Conservation (phyloP, 2,329 filamentous ascomycete species). For the Verticillium albo-atrum region DNA sequence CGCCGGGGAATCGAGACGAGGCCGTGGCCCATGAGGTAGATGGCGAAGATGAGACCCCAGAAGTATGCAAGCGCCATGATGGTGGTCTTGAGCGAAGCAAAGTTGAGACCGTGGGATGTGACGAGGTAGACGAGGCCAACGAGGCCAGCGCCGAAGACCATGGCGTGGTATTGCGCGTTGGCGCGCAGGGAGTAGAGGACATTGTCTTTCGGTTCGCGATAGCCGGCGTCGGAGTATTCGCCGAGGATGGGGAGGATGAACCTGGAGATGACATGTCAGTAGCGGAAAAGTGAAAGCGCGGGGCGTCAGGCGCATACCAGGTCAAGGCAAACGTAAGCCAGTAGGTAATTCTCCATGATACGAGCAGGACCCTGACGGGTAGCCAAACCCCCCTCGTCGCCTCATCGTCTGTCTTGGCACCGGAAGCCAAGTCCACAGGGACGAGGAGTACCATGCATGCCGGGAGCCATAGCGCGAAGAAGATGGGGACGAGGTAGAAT, state of each 20-base stretch:
- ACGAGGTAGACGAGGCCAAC: constrained; percentile 81
- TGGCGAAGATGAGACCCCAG: constrained; percentile 86
- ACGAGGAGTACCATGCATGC: constrained; percentile 88
- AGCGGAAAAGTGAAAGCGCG: not conserved
- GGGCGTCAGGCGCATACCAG: constrained; percentile 54
- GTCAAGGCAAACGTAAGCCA: constrained; percentile 96
- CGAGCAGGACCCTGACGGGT: constrained; percentile 69
- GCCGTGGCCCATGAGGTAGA: constrained; percentile 97
- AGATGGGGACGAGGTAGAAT: constrained; percentile 87
- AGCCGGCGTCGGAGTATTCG: constrained; percentile 92
- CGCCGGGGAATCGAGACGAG: constrained; percentile 84
- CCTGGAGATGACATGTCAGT: constrained; percentile 39
- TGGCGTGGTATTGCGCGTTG: constrained; percentile 85
- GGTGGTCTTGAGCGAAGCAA: constrained; percentile 71
- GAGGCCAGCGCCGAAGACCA: constrained; percentile 66
- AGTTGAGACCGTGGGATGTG: constrained; percentile 68
- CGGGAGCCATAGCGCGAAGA: constrained; percentile 91
- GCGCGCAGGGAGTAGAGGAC: constrained; percentile 79
- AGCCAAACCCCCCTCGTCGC: constrained; percentile 82
- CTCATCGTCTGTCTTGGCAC: constrained; percentile 66
- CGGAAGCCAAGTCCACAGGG: constrained; percentile 92
- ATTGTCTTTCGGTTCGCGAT: constrained; percentile 77
- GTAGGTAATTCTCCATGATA: constrained; percentile 92
- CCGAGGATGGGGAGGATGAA: constrained; percentile 87
- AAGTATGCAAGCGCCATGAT: constrained; percentile 94